phyloP scores from a whole-genome alignment of 176 grass and related monocot species.

The Bothriochloa decipiens region DNA sequence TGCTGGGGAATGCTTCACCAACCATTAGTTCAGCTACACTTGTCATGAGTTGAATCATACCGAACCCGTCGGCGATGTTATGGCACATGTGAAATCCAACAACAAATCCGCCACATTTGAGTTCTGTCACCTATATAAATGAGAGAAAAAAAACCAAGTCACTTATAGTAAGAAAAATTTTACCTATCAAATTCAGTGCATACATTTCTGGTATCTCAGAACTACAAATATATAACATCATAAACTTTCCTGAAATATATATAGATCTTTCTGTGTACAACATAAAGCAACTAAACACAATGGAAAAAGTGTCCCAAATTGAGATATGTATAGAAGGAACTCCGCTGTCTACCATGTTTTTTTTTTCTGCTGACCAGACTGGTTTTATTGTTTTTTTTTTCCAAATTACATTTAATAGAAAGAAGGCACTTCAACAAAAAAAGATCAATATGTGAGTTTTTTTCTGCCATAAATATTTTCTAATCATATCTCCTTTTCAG shows the following conservation, averaged over 20 bases:
- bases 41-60: constrained; percentile 43
- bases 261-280: not conserved
- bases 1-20: constrained; percentile 22
- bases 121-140: constrained; percentile 39
- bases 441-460: too few relatives aligned
- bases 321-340: not conserved
- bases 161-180: not conserved
- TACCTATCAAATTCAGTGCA: not conserved
- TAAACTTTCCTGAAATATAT: not conserved
- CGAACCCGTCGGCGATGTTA: constrained; percentile 47
- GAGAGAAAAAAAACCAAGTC: not conserved
- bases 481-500: too few relatives aligned
- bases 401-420: too few relatives aligned
- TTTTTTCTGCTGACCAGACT: too few relatives aligned
- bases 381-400: too few relatives aligned
- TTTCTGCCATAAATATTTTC: too few relatives aligned
- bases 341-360: too few relatives aligned
- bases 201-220: not conserved
- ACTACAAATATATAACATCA: not conserved
- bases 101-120: constrained; percentile 52
- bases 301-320: not conserved
- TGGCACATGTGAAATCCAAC: constrained; percentile 50
- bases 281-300: not conserved
- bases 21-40: constrained; percentile 41
- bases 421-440: too few relatives aligned